phyloP scores from a whole-genome alignment of 495 filamentous ascomycete species.

The Clohesyomyces aquaticus region DNA sequence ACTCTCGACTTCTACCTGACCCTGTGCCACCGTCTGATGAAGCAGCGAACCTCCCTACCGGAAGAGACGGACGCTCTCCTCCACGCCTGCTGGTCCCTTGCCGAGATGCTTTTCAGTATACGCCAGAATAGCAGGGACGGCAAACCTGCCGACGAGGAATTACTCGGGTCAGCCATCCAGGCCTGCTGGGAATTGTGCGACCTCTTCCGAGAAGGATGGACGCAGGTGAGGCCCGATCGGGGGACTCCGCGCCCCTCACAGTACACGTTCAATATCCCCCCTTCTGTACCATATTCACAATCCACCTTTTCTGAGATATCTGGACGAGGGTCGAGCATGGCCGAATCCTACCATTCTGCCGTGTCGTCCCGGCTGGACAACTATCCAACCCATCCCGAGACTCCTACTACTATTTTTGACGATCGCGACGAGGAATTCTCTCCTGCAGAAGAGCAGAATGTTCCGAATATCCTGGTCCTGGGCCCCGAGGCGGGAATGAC shows the following conservation, averaged over 20 bases:
- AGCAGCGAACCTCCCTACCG: conserved; percentile 75
- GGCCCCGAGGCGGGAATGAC: conserved; percentile 57
- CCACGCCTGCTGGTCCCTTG: conserved; percentile 84
- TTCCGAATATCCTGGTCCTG: conserved; percentile 84
- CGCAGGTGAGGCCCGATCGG: conserved; percentile 80
- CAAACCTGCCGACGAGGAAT: conserved; percentile 74
- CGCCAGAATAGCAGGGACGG: conserved; percentile 79
- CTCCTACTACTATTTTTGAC: conserved; percentile 90
- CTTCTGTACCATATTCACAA: conserved; percentile 32
- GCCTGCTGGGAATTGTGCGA: conserved; percentile 96
- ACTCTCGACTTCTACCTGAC: conserved; percentile 95
- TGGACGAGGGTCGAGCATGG: conserved; percentile 49
- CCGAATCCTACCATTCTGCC: conserved; percentile 39
- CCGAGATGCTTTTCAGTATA: conserved; percentile 92
- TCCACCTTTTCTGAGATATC: conserved; percentile 48
- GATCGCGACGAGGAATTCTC: conserved; percentile 75
- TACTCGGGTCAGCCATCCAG: conserved; percentile 83
- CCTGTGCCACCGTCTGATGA: conserved; percentile 90
- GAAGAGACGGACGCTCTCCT: conserved; percentile 82
- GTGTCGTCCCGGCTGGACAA: conserved; percentile 23
- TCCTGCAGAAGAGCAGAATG: conserved; percentile 70
- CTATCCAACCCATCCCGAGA: conserved; percentile 67
- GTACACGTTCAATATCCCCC: conserved; percentile 61
- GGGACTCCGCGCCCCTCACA: conserved; percentile 85
- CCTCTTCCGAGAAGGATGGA: conserved; percentile 92